Base-by-base conservation (phyloP, 768 basidiomycete species). In the Mycena vulgaris region DNA sequence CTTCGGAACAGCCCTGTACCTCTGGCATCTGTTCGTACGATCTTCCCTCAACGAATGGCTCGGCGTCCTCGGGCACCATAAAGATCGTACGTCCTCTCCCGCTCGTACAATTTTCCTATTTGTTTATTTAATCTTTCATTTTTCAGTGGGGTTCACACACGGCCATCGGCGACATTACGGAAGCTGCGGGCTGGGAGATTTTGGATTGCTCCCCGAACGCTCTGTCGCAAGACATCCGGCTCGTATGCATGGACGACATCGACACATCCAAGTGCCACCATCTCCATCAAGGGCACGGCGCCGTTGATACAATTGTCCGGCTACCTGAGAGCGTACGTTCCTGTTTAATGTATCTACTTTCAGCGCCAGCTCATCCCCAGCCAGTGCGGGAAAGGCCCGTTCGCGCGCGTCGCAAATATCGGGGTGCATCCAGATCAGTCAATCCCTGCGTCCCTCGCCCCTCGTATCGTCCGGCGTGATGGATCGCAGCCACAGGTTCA, bases 251-350 rank as follows among this genome's bases (percentile, higher is more conserved):
- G 28, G 55, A 35, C 45, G 63, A 40, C 56, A 49, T 33, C 13
- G 35, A 53, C 45, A 28, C 23, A 14, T 48, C 64, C 5, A 58
- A 48, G 49, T 73, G 72, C 65, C 39, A 67, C 27, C 68, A 73
- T 30, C 68, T 73, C 14, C 68, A 42, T 33, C 11, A 31, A 9
- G 64, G 64, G 0, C 56, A 64, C 37, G 78, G 80, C 17, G 80
- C 78, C 2, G 79, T 70, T 23, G 75, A 79, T 60, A 83, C 78
- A 9, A 72, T 83, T 28, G 81, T 83, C 23, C 75, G 80, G 16
- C 66, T 83, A 0, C 80, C 82, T 8, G 75, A 81, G 52, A 71
- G 61, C 65, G 81, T 82, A 37, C 39, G 78, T 33, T 30, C n/a
- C 9, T 19, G 3, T 30, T 11, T 5, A 4, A 21, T 16, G 45